Evolutionary conservation across 1,284 basidiomycete genomes (phyloP).

Genomic region (Fomitiporia mediterranea): DNA sequence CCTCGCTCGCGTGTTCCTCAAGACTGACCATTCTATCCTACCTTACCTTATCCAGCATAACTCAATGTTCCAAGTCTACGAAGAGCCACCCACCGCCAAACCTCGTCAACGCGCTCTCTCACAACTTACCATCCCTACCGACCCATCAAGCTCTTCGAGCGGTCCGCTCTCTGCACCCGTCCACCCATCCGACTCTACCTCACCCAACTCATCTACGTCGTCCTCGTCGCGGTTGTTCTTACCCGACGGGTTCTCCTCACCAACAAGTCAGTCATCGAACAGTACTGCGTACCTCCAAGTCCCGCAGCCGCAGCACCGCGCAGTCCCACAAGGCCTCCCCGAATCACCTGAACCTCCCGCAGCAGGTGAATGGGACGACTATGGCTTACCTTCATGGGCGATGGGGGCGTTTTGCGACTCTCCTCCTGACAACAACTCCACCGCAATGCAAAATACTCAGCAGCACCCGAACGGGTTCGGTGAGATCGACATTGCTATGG

Average conservation of each 20-base stretch:
- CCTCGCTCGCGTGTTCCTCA: not conserved
- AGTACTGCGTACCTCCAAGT: not conserved
- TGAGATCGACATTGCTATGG: not conserved
- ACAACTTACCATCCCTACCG: constrained; percentile 1
- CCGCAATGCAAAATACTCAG: not conserved
- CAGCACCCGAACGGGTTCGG: constrained; percentile 1
- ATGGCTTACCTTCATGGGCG: constrained; percentile 16
- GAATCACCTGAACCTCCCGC: constrained; percentile 3
- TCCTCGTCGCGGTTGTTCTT: not conserved
- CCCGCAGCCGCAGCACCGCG: constrained; percentile 1
- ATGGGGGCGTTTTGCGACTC: not conserved
- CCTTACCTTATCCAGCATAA: not conserved
- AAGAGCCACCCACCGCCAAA: constrained; percentile 2
- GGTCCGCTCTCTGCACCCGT: constrained; percentile 13
- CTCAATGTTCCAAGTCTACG: constrained; percentile 9
- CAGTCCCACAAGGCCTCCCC: constrained; percentile 1
- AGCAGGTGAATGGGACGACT: constrained; percentile 5
- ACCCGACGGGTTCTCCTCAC: not conserved
- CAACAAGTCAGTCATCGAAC: not conserved
- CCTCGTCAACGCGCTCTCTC: constrained; percentile 4
- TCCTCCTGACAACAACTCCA: not conserved
- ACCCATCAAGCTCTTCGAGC: not conserved
- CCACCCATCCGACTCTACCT: not conserved
- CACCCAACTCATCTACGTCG: not conserved
- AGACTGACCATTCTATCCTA: too few relatives aligned